These are phyloP conservation scores for Leccinellum luteum DNA, from an alignment of 768 basidiomycete genomes.

Conservation along the genomic window DNA sequence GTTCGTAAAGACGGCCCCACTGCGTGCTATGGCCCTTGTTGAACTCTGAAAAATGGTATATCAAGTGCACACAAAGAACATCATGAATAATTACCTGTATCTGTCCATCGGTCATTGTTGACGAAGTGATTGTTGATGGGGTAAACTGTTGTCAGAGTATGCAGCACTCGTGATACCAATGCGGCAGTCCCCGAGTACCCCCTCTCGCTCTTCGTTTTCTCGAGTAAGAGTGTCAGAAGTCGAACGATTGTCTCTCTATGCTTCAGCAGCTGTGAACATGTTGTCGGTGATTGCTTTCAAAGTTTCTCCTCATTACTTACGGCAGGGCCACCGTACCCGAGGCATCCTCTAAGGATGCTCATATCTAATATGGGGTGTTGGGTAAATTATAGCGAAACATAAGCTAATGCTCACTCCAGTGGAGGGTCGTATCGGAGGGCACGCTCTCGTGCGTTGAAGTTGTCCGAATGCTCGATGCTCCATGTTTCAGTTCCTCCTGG, in stretches of 20 bases:
- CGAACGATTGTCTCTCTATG: conserved; percentile 64
- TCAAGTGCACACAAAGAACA: not conserved
- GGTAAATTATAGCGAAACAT: not conserved
- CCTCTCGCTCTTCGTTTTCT: conserved; percentile 84
- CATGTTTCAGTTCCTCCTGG: conserved; percentile 81
- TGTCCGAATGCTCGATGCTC: conserved; percentile 83
- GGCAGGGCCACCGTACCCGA: conserved; percentile 67
- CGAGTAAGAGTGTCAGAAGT: conserved; percentile 63
- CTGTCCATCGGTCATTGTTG: conserved; percentile 77
- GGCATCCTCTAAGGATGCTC: conserved; percentile 76
- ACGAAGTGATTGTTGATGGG: conserved; percentile 77
- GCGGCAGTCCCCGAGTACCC: conserved; percentile 82
- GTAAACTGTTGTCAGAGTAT: conserved; percentile 73
- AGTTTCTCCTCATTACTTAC: conserved; percentile 37
- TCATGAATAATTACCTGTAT: conserved; percentile 51
- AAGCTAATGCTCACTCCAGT: conserved; percentile 70
- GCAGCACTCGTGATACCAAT: conserved; percentile 70
- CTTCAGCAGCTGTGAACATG: conserved; percentile 54
- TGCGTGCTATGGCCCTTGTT: conserved; percentile 57
- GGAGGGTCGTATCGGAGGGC: conserved; percentile 84
- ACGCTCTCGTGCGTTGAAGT: conserved; percentile 72
- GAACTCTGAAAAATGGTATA: conserved; percentile 45
- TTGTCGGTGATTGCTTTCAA: not conserved
- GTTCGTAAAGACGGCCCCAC: conserved; percentile 81
- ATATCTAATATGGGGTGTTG: conserved; percentile 49